Base-by-base conservation (phyloP, 805 yeast species). In the Pichia scutulata region DNA sequence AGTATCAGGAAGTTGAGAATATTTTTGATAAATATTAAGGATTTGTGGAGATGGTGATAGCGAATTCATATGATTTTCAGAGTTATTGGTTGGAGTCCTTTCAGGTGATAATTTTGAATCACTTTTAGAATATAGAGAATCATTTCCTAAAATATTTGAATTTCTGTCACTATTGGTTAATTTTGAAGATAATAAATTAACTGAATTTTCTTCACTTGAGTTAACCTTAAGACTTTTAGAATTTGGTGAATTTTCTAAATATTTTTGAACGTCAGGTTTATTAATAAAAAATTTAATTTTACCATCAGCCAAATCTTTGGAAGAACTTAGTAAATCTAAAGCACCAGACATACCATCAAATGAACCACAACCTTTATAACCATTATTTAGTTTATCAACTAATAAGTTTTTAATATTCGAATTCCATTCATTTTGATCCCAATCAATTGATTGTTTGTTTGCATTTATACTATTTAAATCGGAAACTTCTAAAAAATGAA, bases 361-460 rank as follows among this genome's bases (percentile, higher is more conserved):
- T 28, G 84, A 78, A n/a, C 92, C 92, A 66, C 89, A 83, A 7
- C 95, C 93, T 22, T 78, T 78, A 62, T 84, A 86, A 8, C 92
- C 84, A n/a, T 71, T 62, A 9, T 71, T 55, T 47, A 82, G 58
- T 59, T 82, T 85, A 18, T 72, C 61, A 41, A 74, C 76, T 46
- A 86, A 62, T 13, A 83, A 60, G 25, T 75, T 77, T 60, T 81
- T 82, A 51, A 84, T 73, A 39, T 74, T 73, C 0, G 55, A 52
- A 55, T 73, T 71, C 93, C 93, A 86, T 30, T 78, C 80, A n/a
- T 71, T 60, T 16, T 72, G 68, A 6, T 75, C 57, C 92, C 92
- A 85, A 37, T 58, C 45, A 37, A 54, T 63, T 47, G 70, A 65
- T 30, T 64, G 62, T 22, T 53, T 61, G 43, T 64, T 59, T 51